Evolutionary conservation across 2,329 filamentous ascomycete genomes (phyloP).

Genomic region (Fusarium chlamydosporum): DNA sequence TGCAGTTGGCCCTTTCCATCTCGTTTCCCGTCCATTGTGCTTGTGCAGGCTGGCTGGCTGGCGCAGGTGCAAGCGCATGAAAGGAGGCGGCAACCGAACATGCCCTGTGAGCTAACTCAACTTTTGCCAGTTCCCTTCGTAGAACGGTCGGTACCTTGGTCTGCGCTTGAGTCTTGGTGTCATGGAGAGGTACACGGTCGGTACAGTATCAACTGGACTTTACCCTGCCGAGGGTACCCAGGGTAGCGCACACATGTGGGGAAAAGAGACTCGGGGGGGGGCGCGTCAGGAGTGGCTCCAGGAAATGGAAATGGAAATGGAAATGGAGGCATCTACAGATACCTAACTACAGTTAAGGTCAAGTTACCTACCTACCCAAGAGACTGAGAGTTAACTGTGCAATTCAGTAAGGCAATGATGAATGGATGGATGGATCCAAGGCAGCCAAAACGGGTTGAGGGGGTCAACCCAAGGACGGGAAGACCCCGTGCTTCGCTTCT

Average conservation of each 20-base stretch:
- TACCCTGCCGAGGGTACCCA: slow-evolving; percentile 25
- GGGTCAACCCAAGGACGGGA: neutral
- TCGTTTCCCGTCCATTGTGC: slow-evolving; percentile 11
- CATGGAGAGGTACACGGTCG: slow-evolving; percentile 1
- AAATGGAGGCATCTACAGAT: slow-evolving; percentile 4
- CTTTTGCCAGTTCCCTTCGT: neutral
- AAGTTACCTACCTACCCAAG: neutral
- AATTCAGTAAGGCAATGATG: neutral
- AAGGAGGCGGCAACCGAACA: neutral
- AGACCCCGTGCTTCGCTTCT: slow-evolving; percentile 24
- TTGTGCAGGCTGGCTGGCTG: neutral
- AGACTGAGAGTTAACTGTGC: too few species aligned
- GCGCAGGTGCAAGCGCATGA: neutral
- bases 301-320: neutral
- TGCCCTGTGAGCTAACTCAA: neutral
- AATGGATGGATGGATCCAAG: neutral
- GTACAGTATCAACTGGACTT: slow-evolving; percentile 6
- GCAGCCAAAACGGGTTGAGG: neutral
- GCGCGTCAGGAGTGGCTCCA: slow-evolving; percentile 24
- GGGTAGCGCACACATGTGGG: slow-evolving; percentile 22
- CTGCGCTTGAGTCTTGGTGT: neutral
- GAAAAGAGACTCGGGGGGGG: slow-evolving; percentile 8
- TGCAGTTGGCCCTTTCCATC: slow-evolving; percentile 24
- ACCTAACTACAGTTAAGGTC: neutral
- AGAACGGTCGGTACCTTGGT: slow-evolving; percentile 8